Conservation (phyloP, 1,139 yeast species). For the Suhomyces choctaworum region DNA sequence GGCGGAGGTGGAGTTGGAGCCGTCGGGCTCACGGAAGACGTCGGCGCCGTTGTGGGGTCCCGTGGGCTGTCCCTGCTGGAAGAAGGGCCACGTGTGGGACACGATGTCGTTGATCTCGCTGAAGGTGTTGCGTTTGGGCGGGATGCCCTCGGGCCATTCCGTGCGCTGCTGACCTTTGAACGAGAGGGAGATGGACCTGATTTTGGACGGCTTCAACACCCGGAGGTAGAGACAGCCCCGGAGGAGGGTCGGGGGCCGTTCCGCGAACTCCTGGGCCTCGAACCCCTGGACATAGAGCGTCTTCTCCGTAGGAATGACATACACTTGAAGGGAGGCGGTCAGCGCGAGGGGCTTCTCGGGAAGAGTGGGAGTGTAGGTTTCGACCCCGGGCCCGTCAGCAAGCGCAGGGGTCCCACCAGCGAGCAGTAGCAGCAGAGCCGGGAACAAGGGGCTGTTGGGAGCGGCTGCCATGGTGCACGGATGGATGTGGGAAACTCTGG, state of each 20-base stretch:
- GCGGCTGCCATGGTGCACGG: conserved; percentile 10
- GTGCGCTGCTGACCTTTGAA: conserved; percentile 79
- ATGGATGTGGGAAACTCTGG: too few relatives aligned
- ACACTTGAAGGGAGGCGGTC: conserved; percentile 51
- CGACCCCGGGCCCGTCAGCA: conserved; percentile 9
- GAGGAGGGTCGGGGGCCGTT: conserved; percentile 76
- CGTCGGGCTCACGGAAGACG: conserved; percentile 39
- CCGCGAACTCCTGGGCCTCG: conserved; percentile 59
- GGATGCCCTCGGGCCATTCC: conserved; percentile 99
- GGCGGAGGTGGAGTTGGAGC: conserved; percentile 8
- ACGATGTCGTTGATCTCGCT: conserved; percentile 66
- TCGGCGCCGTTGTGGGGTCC: conserved; percentile 58
- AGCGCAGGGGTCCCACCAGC: conserved; percentile 6
- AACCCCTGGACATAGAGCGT: conserved; percentile 82
- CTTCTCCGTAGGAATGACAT: conserved; percentile 74
- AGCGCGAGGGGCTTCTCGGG: conserved; percentile 51
- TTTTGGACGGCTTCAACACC: conserved; percentile 70
- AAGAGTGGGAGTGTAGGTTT: conserved; percentile 36
- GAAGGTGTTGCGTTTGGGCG: conserved; percentile 75
- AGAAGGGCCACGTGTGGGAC: conserved; percentile 92
- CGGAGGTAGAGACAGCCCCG: conserved; percentile 79
- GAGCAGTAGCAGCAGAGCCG: conserved; percentile 32
- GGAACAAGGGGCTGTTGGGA: conserved; percentile 33
- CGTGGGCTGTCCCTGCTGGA: conserved; percentile 41
- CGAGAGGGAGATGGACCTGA: conserved; percentile 64